Evolutionary conservation across 257 asterid species (phyloP), one percentile per base, ranked within the genome.

Genomic region (Jacaranda copaia): DNA sequence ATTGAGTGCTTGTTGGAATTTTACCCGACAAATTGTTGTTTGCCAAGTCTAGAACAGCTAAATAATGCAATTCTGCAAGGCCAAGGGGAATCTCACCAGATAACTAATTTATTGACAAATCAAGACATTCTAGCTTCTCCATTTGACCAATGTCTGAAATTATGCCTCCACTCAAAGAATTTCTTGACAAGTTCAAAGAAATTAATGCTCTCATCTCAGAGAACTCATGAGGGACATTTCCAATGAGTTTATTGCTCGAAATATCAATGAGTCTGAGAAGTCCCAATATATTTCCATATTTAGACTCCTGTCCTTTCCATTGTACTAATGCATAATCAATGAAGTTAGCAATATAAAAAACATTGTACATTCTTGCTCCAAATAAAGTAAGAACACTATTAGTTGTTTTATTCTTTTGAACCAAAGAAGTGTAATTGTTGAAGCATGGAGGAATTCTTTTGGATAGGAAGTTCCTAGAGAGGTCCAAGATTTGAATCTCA

Each of bases 361-460:
- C n/a, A n/a, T n/a, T n/a, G n/a, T n/a, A n/a, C n/a, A n/a, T n/a
- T n/a, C n/a, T n/a, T n/a, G n/a, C n/a, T n/a, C n/a, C 32, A 25
- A 25, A 25, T 25, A 25, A 0, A 25, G 2, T 0, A 25, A 25
- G 0, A 12, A 4, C 0, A 12, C 10, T 40, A 3, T 57, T n/a
- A n/a, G 14, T 65, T 11, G 45, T 20, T 48, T 3, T 13, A 19
- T 7, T 20, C 48, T 48, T 62, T 2, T 72, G 57, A 67, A 15
- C 45, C 59, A 74, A 9, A 2, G 72, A 0, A 32, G 81, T 67
- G 35, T 81, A 75, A 43, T 83, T 81, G 65, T 67, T 16, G 18
- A 85, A 79, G 59, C 89, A 83, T 14, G 40, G 42, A 0, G 92
- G 90, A 3, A 88, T 78, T 59, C 40, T 45, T 20, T 85, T 81